Percentiles rank a stretch among this genome's conserved stretches.
Conservation (phyloP, 2,329 filamentous ascomycete genomes). For the Aspergillus japonicus region DNA sequence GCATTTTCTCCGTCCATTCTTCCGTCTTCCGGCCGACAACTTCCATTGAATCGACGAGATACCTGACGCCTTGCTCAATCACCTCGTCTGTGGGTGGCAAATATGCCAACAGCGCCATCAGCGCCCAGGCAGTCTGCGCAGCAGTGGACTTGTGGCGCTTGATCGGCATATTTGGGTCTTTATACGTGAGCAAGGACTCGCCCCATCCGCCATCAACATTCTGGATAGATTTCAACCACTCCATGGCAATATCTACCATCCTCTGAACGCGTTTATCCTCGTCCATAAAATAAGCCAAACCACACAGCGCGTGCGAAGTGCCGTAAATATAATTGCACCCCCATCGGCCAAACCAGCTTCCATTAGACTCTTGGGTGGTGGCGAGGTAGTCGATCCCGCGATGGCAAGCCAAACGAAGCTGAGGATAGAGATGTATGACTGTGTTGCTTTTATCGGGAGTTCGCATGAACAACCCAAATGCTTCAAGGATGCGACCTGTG, state of each 20-base stretch:
- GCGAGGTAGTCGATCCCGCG: slow-evolving; percentile 27
- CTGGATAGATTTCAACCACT: slow-evolving; percentile 28
- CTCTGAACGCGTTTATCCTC: neutral
- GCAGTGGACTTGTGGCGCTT: slow-evolving; percentile 24
- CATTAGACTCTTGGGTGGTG: slow-evolving; percentile 24
- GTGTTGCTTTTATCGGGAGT: neutral
- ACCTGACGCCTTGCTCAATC: slow-evolving; percentile 18
- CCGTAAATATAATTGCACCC: slow-evolving; percentile 37
- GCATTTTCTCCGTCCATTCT: no score
- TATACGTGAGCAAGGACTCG: slow-evolving; percentile 26
- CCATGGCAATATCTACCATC: slow-evolving; percentile 6
- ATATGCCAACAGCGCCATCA: slow-evolving; percentile 28
- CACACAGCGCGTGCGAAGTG: slow-evolving; percentile 33
- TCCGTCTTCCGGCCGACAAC: no score
- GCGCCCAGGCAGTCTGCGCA: slow-evolving; percentile 36
- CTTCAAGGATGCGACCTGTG: slow-evolving; percentile 34
- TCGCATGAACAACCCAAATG: slow-evolving; percentile 27
- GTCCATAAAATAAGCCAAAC: slow-evolving; percentile 22
- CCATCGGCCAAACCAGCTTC: slow-evolving; percentile 37
- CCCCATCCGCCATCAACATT: slow-evolving; percentile 37
- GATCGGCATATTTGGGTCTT: slow-evolving; percentile 10
- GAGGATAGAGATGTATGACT: neutral
- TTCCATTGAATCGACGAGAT: slow-evolving; percentile 10
- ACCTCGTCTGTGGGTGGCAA: slow-evolving; percentile 9
- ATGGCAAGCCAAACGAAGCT: slow-evolving; percentile 9